These are phyloP conservation scores for Butyriboletus loyo DNA, from an alignment of 768 basidiomycete species.

Conservation along the genomic window DNA sequence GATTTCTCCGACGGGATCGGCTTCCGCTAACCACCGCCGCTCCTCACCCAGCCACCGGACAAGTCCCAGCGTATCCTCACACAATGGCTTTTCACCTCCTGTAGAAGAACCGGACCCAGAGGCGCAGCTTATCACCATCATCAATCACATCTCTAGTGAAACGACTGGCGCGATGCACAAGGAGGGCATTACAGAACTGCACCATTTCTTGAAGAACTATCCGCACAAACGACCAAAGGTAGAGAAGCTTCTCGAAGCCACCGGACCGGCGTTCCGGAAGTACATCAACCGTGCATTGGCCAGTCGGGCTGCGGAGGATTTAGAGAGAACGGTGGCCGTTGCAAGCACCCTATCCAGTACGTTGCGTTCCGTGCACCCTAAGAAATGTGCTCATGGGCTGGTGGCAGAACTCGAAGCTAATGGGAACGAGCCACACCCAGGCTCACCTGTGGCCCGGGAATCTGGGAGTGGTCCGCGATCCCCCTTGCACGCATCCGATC, in stretches of 20 bases:
- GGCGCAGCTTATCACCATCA: constrained; percentile 75
- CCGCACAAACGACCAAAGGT: constrained; percentile 80
- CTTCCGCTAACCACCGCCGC: constrained; percentile 49
- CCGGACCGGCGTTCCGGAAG: constrained; percentile 86
- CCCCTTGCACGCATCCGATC: constrained; percentile 32
- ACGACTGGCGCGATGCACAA: constrained; percentile 87
- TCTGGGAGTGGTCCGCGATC: constrained; percentile 34
- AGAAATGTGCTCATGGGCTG: constrained; percentile 7
- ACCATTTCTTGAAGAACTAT: constrained; percentile 89
- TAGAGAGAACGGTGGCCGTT: constrained; percentile 76
- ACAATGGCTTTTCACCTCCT: constrained; percentile 50
- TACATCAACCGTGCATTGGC: constrained; percentile 88
- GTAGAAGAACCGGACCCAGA: constrained; percentile 85
- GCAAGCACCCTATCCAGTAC: constrained; percentile 79
- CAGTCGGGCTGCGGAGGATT: constrained; percentile 82
- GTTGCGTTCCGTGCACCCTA: constrained; percentile 26
- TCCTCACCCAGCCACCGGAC: constrained; percentile 63
- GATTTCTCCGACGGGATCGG: constrained; percentile 66
- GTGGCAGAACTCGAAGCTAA: constrained; percentile 62
- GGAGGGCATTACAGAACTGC: constrained; percentile 91
- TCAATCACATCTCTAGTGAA: constrained; percentile 84
- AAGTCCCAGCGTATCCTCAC: constrained; percentile 66
- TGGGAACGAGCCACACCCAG: constrained; percentile 35
- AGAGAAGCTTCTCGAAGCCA: constrained; percentile 85
- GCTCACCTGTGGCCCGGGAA: constrained; percentile 32